phyloP scores from a whole-genome alignment of 1,284 basidiomycete species.

The Irpex sp. region DNA sequence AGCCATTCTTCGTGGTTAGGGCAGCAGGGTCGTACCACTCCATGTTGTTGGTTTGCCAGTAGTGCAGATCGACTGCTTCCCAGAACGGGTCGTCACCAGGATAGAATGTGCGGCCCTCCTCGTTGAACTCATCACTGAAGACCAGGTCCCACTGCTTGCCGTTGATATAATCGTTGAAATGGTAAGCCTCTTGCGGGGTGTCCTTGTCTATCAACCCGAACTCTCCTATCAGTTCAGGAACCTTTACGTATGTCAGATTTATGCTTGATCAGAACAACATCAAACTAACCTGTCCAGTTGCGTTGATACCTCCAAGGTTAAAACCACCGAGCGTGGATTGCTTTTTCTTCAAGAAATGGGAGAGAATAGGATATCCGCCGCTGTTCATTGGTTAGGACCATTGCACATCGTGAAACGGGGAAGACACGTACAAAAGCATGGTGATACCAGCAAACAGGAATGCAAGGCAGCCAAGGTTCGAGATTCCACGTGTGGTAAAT shows the following conservation, averaged over 20 bases:
- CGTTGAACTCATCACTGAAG: slow-evolving; percentile 54
- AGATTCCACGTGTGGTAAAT: slow-evolving; percentile 66
- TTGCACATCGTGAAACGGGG: not conserved
- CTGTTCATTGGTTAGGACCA: slow-evolving; percentile 4
- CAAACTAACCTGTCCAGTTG: slow-evolving; percentile 57
- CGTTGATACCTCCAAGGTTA: slow-evolving; percentile 72
- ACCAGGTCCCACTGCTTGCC: slow-evolving; percentile 33
- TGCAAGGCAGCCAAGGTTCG: slow-evolving; percentile 73
- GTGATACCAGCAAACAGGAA: slow-evolving; percentile 58
- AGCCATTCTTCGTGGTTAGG: slow-evolving; percentile 47
- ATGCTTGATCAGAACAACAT: not conserved
- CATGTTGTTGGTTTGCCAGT: slow-evolving; percentile 46
- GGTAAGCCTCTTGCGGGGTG: slow-evolving; percentile 39
- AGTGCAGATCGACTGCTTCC: slow-evolving; percentile 55
- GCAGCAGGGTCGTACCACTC: slow-evolving; percentile 56
- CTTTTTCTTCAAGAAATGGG: slow-evolving; percentile 38
- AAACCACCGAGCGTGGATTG: slow-evolving; percentile 39
- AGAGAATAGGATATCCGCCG: slow-evolving; percentile 46
- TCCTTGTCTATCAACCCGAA: slow-evolving; percentile 70
- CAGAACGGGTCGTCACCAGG: slow-evolving; percentile 41
- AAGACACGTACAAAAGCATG: slow-evolving; percentile 57
- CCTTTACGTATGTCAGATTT: slow-evolving; percentile 3
- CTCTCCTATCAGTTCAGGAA: slow-evolving; percentile 25
- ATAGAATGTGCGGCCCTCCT: slow-evolving; percentile 45
- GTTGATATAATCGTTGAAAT: slow-evolving; percentile 25